phyloP scores from a whole-genome alignment of 306 rosid genomes.

The Castanospermum australe region DNA sequence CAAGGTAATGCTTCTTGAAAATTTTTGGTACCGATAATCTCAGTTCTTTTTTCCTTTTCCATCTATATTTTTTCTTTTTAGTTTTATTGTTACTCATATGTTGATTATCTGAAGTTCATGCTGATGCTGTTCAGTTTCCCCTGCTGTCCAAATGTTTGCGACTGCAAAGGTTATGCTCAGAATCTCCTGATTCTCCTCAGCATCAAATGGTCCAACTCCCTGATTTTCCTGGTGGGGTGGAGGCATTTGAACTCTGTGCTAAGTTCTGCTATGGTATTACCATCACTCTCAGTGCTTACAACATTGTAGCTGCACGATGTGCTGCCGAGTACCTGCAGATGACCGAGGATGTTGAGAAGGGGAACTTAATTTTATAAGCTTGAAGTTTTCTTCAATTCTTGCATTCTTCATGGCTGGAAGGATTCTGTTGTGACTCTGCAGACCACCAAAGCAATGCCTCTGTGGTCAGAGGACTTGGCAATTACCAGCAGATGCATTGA shows the following conservation, averaged over 20 bases:
- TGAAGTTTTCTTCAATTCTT: slow-evolving; percentile 74
- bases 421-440: slow-evolving; percentile 75
- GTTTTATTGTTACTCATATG: background rate
- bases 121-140: slow-evolving; percentile 67
- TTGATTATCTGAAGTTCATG: slow-evolving; percentile 18
- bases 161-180: slow-evolving; percentile 72
- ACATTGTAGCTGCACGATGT: slow-evolving; percentile 64
- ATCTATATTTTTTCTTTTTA: too few species aligned
- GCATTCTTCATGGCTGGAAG: slow-evolving; percentile 83
- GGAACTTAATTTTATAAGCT: slow-evolving; percentile 66
- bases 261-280: slow-evolving; percentile 90
- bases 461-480: slow-evolving; percentile 76
- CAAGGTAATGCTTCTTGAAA: slow-evolving; percentile 53
- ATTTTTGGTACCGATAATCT: background rate
- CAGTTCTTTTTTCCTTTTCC: background rate
- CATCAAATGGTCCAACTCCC: slow-evolving; percentile 71
- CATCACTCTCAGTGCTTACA: slow-evolving; percentile 71
- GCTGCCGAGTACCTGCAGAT: slow-evolving; percentile 84
- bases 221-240: slow-evolving; percentile 78
- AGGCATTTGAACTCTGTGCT: slow-evolving; percentile 87
- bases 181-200: slow-evolving; percentile 56
- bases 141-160: slow-evolving; percentile 79
- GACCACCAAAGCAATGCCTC: slow-evolving; percentile 60
- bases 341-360: slow-evolving; percentile 85
- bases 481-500: slow-evolving; percentile 81